Percentiles rank a stretch among this genome's conserved stretches.
These are phyloP conservation scores for Leccinellum albellum DNA, from an alignment of 768 basidiomycete species.

Conservation along the genomic window DNA sequence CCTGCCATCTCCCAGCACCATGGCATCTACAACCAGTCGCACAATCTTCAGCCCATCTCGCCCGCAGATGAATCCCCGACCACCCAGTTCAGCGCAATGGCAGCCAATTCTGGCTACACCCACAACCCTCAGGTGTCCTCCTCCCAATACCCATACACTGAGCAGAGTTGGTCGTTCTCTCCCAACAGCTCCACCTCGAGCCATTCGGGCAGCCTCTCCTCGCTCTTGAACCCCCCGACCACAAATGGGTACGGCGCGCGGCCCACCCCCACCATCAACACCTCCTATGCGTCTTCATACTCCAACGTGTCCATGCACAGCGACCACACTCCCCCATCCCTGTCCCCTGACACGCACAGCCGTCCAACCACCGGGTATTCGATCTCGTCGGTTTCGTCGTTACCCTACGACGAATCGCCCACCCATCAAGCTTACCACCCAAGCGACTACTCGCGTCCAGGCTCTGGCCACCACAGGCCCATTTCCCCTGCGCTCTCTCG, in stretches of 20 bases:
- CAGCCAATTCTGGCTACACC: conserved; percentile 26
- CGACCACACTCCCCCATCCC: conserved; percentile 62
- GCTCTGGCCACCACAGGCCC: conserved; percentile 65
- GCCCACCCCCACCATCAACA: conserved; percentile 67
- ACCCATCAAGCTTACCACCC: conserved; percentile 38
- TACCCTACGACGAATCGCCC: conserved; percentile 62
- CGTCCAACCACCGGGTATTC: conserved; percentile 85
- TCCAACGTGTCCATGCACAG: conserved; percentile 65
- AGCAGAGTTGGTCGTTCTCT: conserved; percentile 54
- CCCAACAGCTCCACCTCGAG: conserved; percentile 53
- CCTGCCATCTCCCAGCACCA: conserved; percentile 55
- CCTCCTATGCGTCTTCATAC: conserved; percentile 64
- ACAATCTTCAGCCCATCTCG: conserved; percentile 61
- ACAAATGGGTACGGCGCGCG: conserved; percentile 42
- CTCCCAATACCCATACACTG: conserved; percentile 61
- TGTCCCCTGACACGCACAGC: conserved; percentile 70
- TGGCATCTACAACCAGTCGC: conserved; percentile 56
- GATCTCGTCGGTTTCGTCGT: conserved; percentile 74
- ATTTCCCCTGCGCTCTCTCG: conserved; percentile 64
- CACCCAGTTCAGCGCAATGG: conserved; percentile 42
- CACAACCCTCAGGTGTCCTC: conserved; percentile 38
- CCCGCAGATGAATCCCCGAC: conserved; percentile 68
- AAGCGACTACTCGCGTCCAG: conserved; percentile 65
- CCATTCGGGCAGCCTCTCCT: conserved; percentile 73
- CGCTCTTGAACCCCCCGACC: conserved; percentile 67